Evolutionary conservation across 1,284 basidiomycete species (phyloP).

Genomic region (Cystobasidium sp.): DNA sequence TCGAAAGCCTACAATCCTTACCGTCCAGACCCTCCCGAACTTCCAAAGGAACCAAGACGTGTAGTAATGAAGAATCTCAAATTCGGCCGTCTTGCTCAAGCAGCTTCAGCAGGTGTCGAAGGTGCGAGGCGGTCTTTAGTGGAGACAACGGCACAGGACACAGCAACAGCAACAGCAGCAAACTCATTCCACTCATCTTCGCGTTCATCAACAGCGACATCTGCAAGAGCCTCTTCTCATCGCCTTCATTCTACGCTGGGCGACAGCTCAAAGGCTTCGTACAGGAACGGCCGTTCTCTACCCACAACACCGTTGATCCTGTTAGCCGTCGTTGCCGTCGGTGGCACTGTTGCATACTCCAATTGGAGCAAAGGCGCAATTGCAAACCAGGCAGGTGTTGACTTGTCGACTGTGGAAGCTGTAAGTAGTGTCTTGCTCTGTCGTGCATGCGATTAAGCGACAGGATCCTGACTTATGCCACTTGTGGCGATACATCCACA

Average conservation of each 20-base stretch:
- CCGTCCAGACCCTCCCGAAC: slow-evolving; percentile 26
- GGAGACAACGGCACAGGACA: slow-evolving; percentile 1
- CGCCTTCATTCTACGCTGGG: not conserved
- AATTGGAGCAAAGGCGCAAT: not conserved
- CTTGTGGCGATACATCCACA: not conserved
- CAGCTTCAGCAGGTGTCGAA: slow-evolving; percentile 23
- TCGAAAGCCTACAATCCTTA: slow-evolving; percentile 33
- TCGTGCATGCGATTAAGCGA: no score
- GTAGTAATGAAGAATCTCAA: slow-evolving; percentile 41
- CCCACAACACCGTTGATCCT: no score
- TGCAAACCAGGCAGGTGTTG: not conserved
- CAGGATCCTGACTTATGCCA: not conserved
- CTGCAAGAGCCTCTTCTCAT: not conserved
- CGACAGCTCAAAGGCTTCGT: slow-evolving; percentile 1
- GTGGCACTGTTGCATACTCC: not conserved
- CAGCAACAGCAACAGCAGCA: not conserved
- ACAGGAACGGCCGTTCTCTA: not conserved
- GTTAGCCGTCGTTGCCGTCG: not conserved
- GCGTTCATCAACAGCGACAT: not conserved
- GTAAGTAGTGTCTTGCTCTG: not conserved
- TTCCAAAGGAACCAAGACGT: slow-evolving; percentile 12
- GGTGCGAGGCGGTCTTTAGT: slow-evolving; percentile 13
- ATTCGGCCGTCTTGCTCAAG: slow-evolving; percentile 24
- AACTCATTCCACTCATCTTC: slow-evolving; percentile 14
- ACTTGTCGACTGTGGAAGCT: not conserved